Conservation (phyloP, 139 green algal genomes). For the Coccomyxa sp. region DNA sequence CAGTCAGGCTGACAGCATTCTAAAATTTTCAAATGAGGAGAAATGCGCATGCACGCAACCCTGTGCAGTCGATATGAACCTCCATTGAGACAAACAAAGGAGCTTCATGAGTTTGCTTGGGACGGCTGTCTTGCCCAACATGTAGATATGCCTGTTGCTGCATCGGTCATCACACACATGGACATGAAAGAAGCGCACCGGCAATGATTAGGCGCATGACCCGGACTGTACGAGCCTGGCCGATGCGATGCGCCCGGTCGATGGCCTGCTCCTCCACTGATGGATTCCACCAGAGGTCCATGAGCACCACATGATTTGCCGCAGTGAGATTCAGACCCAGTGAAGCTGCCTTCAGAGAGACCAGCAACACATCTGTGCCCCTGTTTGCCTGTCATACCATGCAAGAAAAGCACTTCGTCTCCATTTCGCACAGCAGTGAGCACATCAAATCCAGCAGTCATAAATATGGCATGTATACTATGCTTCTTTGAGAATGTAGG, state of each 20-base stretch:
- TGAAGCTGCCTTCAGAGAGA: slow-evolving; percentile 72
- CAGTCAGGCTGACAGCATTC: too few species aligned
- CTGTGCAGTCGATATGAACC: too few species aligned
- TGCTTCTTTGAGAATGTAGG: too few species aligned
- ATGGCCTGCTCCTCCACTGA: slow-evolving; percentile 84
- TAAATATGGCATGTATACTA: too few species aligned
- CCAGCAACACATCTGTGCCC: slow-evolving; percentile 52
- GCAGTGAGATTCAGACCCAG: slow-evolving; percentile 88
- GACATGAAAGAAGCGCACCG: slow-evolving; percentile 5
- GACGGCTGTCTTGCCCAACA: too few species aligned
- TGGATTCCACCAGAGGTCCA: slow-evolving; percentile 82
- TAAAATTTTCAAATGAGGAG: too few species aligned
- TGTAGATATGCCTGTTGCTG: background rate
- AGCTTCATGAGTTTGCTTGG: too few species aligned
- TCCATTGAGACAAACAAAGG: too few species aligned
- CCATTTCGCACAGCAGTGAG: too few species aligned
- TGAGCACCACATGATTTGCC: slow-evolving; percentile 84
- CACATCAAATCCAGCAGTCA: too few species aligned
- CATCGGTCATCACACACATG: background rate
- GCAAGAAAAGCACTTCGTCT: too few species aligned
- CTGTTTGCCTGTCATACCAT: background rate
- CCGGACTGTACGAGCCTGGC: slow-evolving; percentile 59
- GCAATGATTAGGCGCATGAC: slow-evolving; percentile 73
- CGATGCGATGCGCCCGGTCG: slow-evolving; percentile 88
- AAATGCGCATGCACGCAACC: too few species aligned